Evolutionary conservation across 2,329 filamentous ascomycete species (phyloP).

Genomic region (Ceratocystis colombiana): DNA sequence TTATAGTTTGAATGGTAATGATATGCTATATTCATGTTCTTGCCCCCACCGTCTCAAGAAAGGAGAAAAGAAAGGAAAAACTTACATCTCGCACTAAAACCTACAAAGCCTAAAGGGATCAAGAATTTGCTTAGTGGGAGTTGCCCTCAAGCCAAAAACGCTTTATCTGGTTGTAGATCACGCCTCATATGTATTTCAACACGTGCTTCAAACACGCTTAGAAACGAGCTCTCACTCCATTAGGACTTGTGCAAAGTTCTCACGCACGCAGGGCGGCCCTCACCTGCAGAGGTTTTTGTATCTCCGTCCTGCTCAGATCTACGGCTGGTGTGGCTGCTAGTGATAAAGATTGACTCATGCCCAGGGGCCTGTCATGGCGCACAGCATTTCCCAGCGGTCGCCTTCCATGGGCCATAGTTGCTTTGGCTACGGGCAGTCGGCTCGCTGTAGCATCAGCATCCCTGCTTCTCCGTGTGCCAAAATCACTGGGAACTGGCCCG

Average conservation of each 20-base stretch:
- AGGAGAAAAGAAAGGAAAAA: too few species aligned
- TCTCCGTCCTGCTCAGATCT: not conserved
- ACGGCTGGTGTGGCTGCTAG: not conserved
- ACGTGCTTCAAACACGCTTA: not conserved
- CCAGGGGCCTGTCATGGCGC: not conserved
- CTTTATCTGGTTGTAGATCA: not conserved
- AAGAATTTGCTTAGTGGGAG: too few species aligned
- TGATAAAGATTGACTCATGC: not conserved
- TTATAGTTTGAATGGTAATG: too few species aligned
- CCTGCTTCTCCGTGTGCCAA: not conserved
- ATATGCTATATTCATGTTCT: too few species aligned
- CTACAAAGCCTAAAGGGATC: too few species aligned
- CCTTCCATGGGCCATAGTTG: not conserved
- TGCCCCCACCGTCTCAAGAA: too few species aligned
- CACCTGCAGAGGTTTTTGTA: not conserved
- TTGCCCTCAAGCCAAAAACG: not conserved
- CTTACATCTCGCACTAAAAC: too few species aligned
- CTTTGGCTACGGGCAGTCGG: conserved; percentile 2
- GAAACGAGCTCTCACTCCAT: not conserved
- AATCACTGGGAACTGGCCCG: not conserved
- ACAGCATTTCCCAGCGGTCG: not conserved
- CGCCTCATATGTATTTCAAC: not conserved
- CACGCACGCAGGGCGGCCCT: not conserved
- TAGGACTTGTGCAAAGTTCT: not conserved
- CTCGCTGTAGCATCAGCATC: not conserved